Evolutionary conservation across 2,329 filamentous ascomycete species (phyloP).

Genomic region (Hymenotorrendiella dingleyae): DNA sequence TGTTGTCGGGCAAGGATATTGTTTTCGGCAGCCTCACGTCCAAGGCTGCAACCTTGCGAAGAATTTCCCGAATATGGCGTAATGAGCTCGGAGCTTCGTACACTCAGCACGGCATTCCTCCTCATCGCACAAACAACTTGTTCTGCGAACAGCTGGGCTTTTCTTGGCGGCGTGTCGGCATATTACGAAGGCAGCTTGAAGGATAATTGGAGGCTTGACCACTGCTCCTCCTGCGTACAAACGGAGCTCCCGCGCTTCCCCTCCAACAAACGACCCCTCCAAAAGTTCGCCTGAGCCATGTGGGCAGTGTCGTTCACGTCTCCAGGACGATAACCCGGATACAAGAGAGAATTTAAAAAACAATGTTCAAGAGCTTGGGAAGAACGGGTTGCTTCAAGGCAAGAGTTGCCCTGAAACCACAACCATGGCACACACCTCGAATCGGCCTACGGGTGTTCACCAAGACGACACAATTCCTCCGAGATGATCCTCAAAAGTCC

Average conservation of each 20-base stretch:
- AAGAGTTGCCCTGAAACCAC: slow-evolving; percentile 19
- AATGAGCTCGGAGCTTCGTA: slow-evolving; percentile 18
- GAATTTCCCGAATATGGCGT: slow-evolving; percentile 15
- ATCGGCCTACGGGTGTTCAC: slow-evolving; percentile 27
- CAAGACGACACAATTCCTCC: slow-evolving; percentile 19
- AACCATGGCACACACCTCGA: slow-evolving; percentile 19
- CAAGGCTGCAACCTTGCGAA: background rate
- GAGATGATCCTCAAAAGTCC: slow-evolving; percentile 19
- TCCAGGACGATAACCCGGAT: slow-evolving; percentile 14
- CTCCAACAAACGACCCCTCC: slow-evolving; percentile 15
- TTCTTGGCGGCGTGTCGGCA: too few relatives aligned
- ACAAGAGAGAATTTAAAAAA: slow-evolving; percentile 14
- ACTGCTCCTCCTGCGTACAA: too few relatives aligned
- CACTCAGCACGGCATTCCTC: too few relatives aligned
- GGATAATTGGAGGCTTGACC: too few relatives aligned
- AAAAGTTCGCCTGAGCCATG: slow-evolving; percentile 19
- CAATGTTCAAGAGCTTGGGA: slow-evolving; percentile 26
- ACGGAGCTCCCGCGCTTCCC: slow-evolving; percentile 15
- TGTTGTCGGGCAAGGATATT: slow-evolving; percentile 4
- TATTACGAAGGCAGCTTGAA: too few relatives aligned
- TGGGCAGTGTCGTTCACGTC: slow-evolving; percentile 11
- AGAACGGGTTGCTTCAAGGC: slow-evolving; percentile 25
- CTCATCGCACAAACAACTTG: too few relatives aligned
- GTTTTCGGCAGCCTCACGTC: slow-evolving; percentile 1
- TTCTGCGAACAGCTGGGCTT: too few relatives aligned